A percentile compares a stretch with the other conserved stretches of the same genome.
These are phyloP conservation scores for Ophiostoma angusticollis DNA, from an alignment of 2,329 filamentous ascomycete genomes.

Conservation along the genomic window DNA sequence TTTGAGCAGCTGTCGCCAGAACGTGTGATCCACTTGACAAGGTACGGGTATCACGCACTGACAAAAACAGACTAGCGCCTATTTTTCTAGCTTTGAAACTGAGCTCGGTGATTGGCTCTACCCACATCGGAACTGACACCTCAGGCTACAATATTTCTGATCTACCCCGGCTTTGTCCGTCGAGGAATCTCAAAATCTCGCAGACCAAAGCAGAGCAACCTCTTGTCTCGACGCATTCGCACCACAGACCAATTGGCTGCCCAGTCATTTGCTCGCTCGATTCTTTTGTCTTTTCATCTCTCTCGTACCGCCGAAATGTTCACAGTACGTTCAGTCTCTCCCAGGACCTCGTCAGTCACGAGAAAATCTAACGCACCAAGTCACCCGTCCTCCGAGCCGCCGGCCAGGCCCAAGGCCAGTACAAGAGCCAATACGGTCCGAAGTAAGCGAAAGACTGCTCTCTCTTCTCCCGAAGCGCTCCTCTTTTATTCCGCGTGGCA, in stretches of 20 bases:
- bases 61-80: neutral
- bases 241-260: constrained; percentile 10
- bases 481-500: too few species aligned
- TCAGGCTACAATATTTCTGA: constrained; percentile 15
- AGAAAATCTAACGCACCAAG: constrained; percentile 21
- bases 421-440: constrained; percentile 52
- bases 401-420: constrained; percentile 26
- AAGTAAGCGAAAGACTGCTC: constrained; percentile 51
- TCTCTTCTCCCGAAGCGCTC: too few species aligned
- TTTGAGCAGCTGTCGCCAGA: neutral
- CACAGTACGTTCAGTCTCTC: neutral
- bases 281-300: too few species aligned
- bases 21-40: neutral
- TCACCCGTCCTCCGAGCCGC: constrained; percentile 31
- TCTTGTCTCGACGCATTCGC: constrained; percentile 8
- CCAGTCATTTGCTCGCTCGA: too few species aligned
- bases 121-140: constrained; percentile 7
- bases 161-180: constrained; percentile 20
- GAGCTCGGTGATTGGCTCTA: constrained; percentile 14
- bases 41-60: too few species aligned
- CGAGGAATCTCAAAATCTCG: constrained; percentile 19
- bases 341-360: neutral
- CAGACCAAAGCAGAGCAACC: constrained; percentile 13
- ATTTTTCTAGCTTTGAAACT: constrained; percentile 8
- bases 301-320: too few species aligned